Percentiles rank a stretch among this genome's conserved stretches.
Conservation (phyloP, 1,284 basidiomycete species). For the Austropuccinia psidii region DNA sequence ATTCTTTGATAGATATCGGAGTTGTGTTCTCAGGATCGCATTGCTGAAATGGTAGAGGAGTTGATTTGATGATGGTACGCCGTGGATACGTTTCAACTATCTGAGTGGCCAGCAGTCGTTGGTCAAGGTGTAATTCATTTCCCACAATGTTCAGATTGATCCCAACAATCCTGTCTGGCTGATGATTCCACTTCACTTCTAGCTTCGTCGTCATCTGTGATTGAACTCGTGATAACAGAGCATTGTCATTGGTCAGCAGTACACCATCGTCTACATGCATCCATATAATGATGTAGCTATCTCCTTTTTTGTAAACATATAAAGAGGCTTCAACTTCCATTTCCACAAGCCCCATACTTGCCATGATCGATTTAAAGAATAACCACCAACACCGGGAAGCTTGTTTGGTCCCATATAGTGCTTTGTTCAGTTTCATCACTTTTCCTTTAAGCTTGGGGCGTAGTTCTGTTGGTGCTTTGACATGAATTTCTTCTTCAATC, state of each 20-base stretch:
- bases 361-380: neutral
- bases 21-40: too few species aligned
- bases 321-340: neutral
- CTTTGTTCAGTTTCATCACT: neutral
- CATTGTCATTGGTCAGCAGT: neutral
- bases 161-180: neutral
- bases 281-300: neutral
- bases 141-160: neutral
- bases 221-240: neutral
- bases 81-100: neutral
- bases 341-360: neutral
- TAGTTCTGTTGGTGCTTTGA: neutral
- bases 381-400: slow-evolving; percentile 12
- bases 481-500: neutral
- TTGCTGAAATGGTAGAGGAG: neutral
- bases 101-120: neutral
- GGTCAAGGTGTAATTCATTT: neutral
- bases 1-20: neutral
- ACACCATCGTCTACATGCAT: slow-evolving; percentile 8
- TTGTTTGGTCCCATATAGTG: slow-evolving; percentile 10
- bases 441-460: neutral
- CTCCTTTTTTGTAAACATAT: neutral
- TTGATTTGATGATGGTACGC: neutral
- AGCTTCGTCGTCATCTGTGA: neutral
- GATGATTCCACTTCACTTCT: neutral